Evolutionary conservation across 306 rosid species (phyloP), one percentile per base, ranked within the genome.

Genomic region (Sesbania bispinosa): DNA sequence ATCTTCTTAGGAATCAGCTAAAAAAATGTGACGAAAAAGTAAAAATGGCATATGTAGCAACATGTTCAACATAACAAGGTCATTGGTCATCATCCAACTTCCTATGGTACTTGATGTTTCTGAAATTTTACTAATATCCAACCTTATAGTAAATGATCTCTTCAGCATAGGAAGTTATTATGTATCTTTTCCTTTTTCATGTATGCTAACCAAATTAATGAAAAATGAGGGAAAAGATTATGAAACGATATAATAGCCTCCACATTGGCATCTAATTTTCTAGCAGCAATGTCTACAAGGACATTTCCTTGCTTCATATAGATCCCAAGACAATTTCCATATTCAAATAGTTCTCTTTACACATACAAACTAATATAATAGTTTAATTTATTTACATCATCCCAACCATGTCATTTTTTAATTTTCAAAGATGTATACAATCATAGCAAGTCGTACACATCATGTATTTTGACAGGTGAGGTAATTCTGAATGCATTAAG

Each of bases 161-260:
- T 41, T 7, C 33, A 24, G 7, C 64, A 7, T 5, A 10, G 14
- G 2, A 35, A 52, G 10, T 8, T 4, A 51, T 39, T 14, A 8
- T 5, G 33, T 11, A 29, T 57, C n/a, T 18, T 27, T 27, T 16
- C 67, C 76, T 27, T 18, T 57, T n/a, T n/a, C n/a, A 32, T 11
- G 68, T 60, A 62, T 53, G 36, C 20, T 14, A 64, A 63, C 42
- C 61, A 29, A 23, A 54, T 53, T 24, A 58, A 59, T 51, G n/a
- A 57, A 46, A 18, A 47, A 5, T 38, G 24, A 59, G 64, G 55
- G 29, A 29, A 59, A 27, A 19, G 3, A 16, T 38, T 26, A 47
- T 27, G 29, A 2, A 13, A 15, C 5, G 11, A 30, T 13, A 70
- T 15, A 10, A 14, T 26, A 36, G 63, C 18, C 9, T 26, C 26